Evolutionary conservation across 345 rosid species (phyloP).

Genomic region (Populus nigra): DNA sequence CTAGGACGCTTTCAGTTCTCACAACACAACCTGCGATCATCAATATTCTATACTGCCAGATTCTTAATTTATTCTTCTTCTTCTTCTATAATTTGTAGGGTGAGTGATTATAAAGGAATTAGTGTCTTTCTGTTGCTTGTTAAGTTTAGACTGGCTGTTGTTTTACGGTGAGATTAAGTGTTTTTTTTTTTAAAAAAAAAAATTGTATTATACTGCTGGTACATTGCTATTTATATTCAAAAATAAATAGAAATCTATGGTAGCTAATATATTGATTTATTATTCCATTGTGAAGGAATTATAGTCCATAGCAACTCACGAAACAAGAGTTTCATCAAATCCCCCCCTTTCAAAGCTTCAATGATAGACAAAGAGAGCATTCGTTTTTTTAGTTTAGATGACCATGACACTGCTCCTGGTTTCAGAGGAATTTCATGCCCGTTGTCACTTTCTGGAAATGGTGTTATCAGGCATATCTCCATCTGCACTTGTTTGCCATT

Average conservation of each 20-base stretch:
- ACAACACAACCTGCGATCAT: neutral
- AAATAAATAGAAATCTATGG: neutral
- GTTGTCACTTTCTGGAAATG: neutral
- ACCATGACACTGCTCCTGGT: neutral
- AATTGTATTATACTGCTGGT: neutral
- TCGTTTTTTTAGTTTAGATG: neutral
- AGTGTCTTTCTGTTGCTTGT: neutral
- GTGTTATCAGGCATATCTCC: neutral
- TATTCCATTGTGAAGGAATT: neutral
- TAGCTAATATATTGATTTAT: neutral
- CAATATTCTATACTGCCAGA: neutral
- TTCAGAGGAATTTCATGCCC: neutral
- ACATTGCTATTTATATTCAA: neutral
- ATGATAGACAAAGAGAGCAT: neutral
- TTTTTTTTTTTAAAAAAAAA: neutral
- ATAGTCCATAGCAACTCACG: neutral
- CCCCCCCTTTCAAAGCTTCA: neutral
- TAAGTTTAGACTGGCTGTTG: neutral
- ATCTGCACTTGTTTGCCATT: neutral
- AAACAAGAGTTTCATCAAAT: neutral
- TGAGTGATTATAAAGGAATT: neutral
- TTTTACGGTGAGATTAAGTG: neutral
- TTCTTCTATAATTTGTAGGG: neutral
- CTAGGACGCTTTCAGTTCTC: neutral
- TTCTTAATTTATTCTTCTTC: neutral